Base-by-base conservation (phyloP, 345 rosid species). In the Diplotaxis tenuifolia region DNA sequence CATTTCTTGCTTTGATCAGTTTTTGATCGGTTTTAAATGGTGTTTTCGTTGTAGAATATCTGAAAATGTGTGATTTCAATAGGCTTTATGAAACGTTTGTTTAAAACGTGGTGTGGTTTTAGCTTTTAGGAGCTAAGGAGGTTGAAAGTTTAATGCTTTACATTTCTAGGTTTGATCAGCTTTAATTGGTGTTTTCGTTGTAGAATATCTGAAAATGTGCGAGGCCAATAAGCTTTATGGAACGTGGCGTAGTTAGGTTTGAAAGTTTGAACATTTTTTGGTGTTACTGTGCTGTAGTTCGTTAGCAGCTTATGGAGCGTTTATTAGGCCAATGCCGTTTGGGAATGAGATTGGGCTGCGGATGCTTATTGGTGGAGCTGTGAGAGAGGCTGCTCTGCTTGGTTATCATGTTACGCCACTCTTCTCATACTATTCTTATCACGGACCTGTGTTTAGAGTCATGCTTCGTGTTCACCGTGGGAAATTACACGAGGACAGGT, bases 341-440 rank as follows among this genome's bases (percentile, higher is more conserved):
- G 83, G 90, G 21, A 94, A 89, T 82, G 98, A 94, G 91, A 71
- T 94, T 68, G 98, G 97, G 75, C 58, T 89, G 59, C 81, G 95
- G 71, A 85, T 89, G 88, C 88, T 91, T 73, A 88, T 91, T 71
- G 98, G 96, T 52, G 98, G 98, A 62, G 95, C 97, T 0, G 86
- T 91, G 7, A 80, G 97, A 66, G 98, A 94, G 52, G 98, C 97
- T 2, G 77, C 93, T 74, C 80, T 89, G 7, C 86, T 89, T 68
- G 96, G 98, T n/a, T 91, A 82, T 74, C 82, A 76, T 63, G 86
- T 91, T 22, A 78, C 83, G 5, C 96, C 98, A 0, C 86, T 94
- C 2, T 89, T 91, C 80, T 94, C 97, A 0, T 88, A 88, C 74
- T 89, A 89, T 60, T 88, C 98, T 1, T 89, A 78, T 75, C 97